Evolutionary conservation across 2,329 filamentous ascomycete species (phyloP).

Genomic region (Fusarium redolens): DNA sequence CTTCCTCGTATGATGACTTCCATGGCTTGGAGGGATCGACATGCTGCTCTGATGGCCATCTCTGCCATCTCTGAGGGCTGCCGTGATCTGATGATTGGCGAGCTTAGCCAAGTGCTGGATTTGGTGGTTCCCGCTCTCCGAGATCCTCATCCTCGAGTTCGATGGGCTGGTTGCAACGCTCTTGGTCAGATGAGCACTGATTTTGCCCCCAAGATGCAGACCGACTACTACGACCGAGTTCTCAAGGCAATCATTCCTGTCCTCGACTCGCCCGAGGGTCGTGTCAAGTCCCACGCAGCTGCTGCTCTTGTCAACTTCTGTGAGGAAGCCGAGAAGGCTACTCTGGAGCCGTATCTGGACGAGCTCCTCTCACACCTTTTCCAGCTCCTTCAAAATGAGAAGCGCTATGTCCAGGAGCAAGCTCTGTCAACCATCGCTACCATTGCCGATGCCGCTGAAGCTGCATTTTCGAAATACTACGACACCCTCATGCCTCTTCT

Average conservation of each 20-base stretch:
- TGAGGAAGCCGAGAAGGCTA: constrained; percentile 93
- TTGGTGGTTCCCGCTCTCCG: constrained; percentile 92
- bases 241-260: constrained; percentile 93
- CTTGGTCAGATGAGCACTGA: constrained; percentile 99
- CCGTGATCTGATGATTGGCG: constrained; percentile 92
- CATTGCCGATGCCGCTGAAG: constrained; percentile 97
- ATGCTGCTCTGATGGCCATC: constrained; percentile 98
- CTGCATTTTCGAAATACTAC: constrained; percentile 95
- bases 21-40: constrained; percentile 91
- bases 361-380: constrained; percentile 87
- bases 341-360: constrained; percentile 93
- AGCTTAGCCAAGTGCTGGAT: constrained; percentile 92
- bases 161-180: constrained; percentile 97
- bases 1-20: constrained; percentile 98
- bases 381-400: constrained; percentile 87
- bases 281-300: constrained; percentile 96
- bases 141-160: constrained; percentile 91
- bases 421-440: constrained; percentile 97
- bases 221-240: constrained; percentile 89
- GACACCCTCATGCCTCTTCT: constrained; percentile 94
- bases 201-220: constrained; percentile 97
- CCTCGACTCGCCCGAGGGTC: constrained; percentile 86
- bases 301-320: constrained; percentile 99
- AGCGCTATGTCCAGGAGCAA: constrained; percentile 97
- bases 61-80: constrained; percentile 98